Evolutionary conservation across 805 yeast genomes (phyloP).

Genomic region (Candida easanensis): DNA sequence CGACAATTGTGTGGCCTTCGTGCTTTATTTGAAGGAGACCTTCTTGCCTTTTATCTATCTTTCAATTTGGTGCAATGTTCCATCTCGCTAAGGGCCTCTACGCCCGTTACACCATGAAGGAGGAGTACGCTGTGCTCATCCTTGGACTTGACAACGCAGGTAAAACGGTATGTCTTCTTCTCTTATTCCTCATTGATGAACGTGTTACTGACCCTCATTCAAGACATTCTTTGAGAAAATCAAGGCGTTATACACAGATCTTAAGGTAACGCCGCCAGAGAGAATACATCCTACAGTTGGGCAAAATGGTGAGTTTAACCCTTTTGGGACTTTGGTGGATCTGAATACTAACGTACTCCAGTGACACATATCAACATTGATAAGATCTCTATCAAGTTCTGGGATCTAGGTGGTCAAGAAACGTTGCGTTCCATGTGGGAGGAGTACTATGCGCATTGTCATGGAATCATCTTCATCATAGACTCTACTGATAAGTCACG

Average conservation of each 20-base stretch:
- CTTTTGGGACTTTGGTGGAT: neutral
- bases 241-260: slow-evolving; percentile 50
- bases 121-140: slow-evolving; percentile 74
- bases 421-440: slow-evolving; percentile 84
- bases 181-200: neutral
- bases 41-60: too few relatives aligned
- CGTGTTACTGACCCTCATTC: neutral
- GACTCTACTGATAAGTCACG: slow-evolving; percentile 86
- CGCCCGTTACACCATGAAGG: slow-evolving; percentile 53
- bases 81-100: slow-evolving; percentile 65
- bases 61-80: slow-evolving; percentile 46
- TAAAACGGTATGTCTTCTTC: slow-evolving; percentile 49
- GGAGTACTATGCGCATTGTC: slow-evolving; percentile 79
- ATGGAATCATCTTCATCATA: slow-evolving; percentile 88
- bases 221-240: slow-evolving; percentile 63
- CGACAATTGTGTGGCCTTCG: too few relatives aligned
- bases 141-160: slow-evolving; percentile 96
- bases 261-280: slow-evolving; percentile 47
- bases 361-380: slow-evolving; percentile 39
- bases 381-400: slow-evolving; percentile 58
- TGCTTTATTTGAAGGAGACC: too few relatives aligned
- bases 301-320: slow-evolving; percentile 55
- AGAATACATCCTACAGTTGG: slow-evolving; percentile 92
- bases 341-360: neutral
- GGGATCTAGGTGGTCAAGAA: slow-evolving; percentile 98